phyloP scores from a whole-genome alignment of 2,329 filamentous ascomycete genomes.

The Diaporthe citriasiana region DNA sequence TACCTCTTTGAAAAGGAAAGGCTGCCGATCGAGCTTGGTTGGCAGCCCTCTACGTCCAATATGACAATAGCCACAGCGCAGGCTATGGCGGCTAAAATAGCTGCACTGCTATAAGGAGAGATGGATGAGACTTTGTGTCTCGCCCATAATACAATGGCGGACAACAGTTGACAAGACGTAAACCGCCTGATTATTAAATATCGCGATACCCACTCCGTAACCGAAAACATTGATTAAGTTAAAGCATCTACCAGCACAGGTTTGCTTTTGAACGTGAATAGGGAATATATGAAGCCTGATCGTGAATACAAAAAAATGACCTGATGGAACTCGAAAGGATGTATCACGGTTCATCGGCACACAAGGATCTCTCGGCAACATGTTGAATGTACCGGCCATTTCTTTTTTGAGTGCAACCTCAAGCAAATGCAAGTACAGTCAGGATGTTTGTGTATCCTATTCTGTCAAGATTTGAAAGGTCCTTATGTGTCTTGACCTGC shows the following conservation, averaged over 20 bases:
- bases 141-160: not conserved
- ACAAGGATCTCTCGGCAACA: too few species aligned
- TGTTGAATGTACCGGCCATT: too few species aligned
- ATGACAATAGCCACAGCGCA: slow-evolving; percentile 35
- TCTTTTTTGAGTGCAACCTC: not conserved
- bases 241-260: not conserved
- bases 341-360: too few species aligned
- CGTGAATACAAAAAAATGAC: too few species aligned
- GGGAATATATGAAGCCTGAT: not conserved
- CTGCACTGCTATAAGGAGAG: not conserved
- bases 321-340: too few species aligned
- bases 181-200: not conserved
- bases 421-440: not conserved
- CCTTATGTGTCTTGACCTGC: too few species aligned
- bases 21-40: slow-evolving; percentile 43
- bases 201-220: not conserved
- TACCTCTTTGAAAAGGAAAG: slow-evolving; percentile 36
- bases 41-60: slow-evolving; percentile 44
- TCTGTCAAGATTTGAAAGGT: not conserved
- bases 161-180: not conserved
- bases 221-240: not conserved
- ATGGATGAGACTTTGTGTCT: not conserved
- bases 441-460: too few species aligned
- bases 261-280: not conserved
- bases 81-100: slow-evolving; percentile 32